Evolutionary conservation across 2,329 filamentous ascomycete genomes (phyloP), one percentile per base, ranked within the genome.

Genomic region (Fusarium sp.): DNA sequence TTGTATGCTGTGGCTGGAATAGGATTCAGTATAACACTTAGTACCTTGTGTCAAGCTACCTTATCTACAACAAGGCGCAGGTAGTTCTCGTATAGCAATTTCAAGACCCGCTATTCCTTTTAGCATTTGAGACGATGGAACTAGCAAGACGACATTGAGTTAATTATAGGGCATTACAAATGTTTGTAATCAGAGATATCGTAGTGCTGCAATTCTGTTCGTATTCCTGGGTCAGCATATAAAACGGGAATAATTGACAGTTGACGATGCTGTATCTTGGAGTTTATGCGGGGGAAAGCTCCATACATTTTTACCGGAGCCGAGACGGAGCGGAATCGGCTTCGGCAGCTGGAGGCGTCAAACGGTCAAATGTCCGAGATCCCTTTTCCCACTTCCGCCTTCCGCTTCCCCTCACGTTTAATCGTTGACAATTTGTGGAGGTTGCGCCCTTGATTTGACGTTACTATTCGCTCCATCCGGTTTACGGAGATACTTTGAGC

Each of bases 311-410:
- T 45, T 67, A 46, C 53, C 52, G 63, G 55, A 71, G 54, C 67
- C 57, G 54, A 65, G 57, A 70, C 42, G 55, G 63, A 53, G 46
- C 55, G 53, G 45, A 48, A 49, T 70, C 63, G 67, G 58, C 58
- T 54, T 71, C 48, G 67, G 58, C 51, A 68, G 47, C 40, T 51
- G 58, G 48, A 68, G 30, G 32, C 51, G 44, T 54, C 55, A 45
- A 55, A 53, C 24, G 49, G 49, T 22, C 49, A 53, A 53, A 53
- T 53, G 24, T 42, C 49, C 49, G 49, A 53, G 22, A 25, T 37
- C 14, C 32, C 27, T 20, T 37, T 24, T 22, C 48, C 48, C 34
- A 37, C 34, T 37, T 37, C 34, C 34, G 18, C 34, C 34, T 37
- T 37, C 34, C 32, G 30, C 24, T 64, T 57, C 67, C 65, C 68